Evolutionary conservation across 805 yeast species (phyloP).

Genomic region (Saccharomycopsis lassenensis): DNA sequence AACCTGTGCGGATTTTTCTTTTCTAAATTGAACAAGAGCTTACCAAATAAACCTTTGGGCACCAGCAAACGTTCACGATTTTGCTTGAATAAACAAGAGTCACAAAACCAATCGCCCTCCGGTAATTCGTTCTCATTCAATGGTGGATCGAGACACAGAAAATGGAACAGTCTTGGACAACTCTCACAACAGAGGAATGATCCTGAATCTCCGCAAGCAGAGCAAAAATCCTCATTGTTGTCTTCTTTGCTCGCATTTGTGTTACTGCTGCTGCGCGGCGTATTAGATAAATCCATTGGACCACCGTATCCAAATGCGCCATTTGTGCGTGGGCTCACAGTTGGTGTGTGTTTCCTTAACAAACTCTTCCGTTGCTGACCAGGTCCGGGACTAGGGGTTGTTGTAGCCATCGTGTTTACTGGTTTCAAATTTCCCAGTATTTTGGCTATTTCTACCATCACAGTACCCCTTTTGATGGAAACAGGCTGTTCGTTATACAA

Average conservation of each 20-base stretch:
- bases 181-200: conserved; percentile 86
- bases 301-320: conserved; percentile 14
- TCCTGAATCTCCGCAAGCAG: conserved; percentile 86
- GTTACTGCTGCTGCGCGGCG: conserved; percentile 1
- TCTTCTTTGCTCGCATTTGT: conserved; percentile 10
- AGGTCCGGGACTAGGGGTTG: too few relatives aligned
- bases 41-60: conserved; percentile 35
- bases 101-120: conserved; percentile 84
- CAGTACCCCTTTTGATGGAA: background rate
- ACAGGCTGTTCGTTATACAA: background rate
- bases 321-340: background rate
- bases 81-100: conserved; percentile 49
- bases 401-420: conserved; percentile 2
- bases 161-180: conserved; percentile 88
- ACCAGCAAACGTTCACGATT: conserved; percentile 21
- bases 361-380: too few relatives aligned
- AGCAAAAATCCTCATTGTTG: conserved; percentile 77
- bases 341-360: background rate
- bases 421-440: conserved; percentile 1
- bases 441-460: background rate
- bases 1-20: conserved; percentile 56
- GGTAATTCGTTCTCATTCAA: conserved; percentile 64
- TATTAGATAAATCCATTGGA: conserved; percentile 6
- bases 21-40: conserved; percentile 47
- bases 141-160: conserved; percentile 87